These are phyloP conservation scores for Fusarium robinianum DNA, from an alignment of 2,329 filamentous ascomycete species.

Conservation along the genomic window DNA sequence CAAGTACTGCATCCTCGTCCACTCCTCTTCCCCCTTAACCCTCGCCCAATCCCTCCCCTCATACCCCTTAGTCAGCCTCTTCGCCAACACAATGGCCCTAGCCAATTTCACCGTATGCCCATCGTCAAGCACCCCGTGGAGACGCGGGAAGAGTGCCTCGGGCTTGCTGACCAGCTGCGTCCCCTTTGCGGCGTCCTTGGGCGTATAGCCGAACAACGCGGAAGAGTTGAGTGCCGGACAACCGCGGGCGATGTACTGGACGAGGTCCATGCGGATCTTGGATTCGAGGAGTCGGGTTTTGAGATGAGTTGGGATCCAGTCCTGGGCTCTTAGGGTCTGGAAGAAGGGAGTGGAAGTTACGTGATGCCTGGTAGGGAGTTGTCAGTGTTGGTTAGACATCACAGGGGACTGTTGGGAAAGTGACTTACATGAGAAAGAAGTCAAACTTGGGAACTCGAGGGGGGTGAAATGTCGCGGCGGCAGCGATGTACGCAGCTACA, in stretches of 20 bases:
- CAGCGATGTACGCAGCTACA: constrained; percentile 54
- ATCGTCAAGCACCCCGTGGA: constrained; percentile 66
- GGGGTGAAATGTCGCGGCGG: constrained; percentile 63
- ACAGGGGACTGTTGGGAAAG: not conserved
- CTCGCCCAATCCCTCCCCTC: constrained; percentile 52
- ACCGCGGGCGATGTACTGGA: constrained; percentile 72
- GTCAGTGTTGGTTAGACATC: constrained; percentile 4
- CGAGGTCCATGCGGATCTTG: constrained; percentile 76
- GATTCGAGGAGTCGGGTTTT: constrained; percentile 78
- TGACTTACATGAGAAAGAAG: constrained; percentile 69
- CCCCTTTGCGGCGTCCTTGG: constrained; percentile 51
- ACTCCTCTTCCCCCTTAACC: constrained; percentile 60
- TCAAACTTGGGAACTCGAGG: constrained; percentile 74
- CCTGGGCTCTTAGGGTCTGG: constrained; percentile 63
- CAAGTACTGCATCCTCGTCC: constrained; percentile 64
- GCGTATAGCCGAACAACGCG: constrained; percentile 63
- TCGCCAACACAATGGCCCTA: constrained; percentile 69
- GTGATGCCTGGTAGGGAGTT: constrained; percentile 63
- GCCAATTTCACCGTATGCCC: constrained; percentile 80
- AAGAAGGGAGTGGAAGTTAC: constrained; percentile 76
- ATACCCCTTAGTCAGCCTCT: constrained; percentile 54
- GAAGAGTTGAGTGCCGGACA: constrained; percentile 63
- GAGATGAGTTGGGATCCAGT: constrained; percentile 62
- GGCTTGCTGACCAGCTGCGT: constrained; percentile 52
- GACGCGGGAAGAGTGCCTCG: constrained; percentile 53